Percentiles rank a stretch among this genome's conserved stretches.
These are phyloP conservation scores for Eimeria falciformis DNA, from an alignment of 169 alveolate species.

Conservation along the genomic window DNA sequence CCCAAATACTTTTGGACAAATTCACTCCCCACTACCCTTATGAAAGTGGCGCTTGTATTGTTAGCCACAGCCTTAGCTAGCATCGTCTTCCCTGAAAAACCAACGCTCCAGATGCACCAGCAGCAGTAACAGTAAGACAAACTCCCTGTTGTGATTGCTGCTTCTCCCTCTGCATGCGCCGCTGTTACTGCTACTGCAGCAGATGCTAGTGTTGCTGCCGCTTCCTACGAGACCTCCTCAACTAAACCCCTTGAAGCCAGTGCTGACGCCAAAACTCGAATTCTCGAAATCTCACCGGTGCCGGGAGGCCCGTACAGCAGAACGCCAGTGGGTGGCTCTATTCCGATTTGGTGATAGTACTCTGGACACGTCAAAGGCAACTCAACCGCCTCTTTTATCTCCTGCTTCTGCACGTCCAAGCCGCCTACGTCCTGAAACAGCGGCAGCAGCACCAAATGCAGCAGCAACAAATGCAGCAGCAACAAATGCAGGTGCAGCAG, in stretches of 20 bases:
- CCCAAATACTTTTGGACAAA: constrained; percentile 99
- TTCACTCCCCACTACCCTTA: constrained; percentile 99
- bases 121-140: constrained; percentile 41
- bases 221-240: too few species aligned
- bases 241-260: not conserved
- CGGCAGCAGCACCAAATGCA: constrained; percentile 93
- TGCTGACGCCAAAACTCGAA: not conserved
- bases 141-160: too few species aligned
- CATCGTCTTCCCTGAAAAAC: constrained; percentile 50
- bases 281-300: constrained; percentile 99
- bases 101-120: constrained; percentile 29
- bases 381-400: constrained; percentile 98
- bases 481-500: constrained; percentile 99
- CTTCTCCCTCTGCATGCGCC: too few species aligned
- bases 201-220: too few species aligned
- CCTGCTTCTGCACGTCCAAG: constrained; percentile 97
- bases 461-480: constrained; percentile 98
- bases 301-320: constrained; percentile 99
- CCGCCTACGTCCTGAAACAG: constrained; percentile 97
- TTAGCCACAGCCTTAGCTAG: constrained; percentile 98
- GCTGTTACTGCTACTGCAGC: too few species aligned
- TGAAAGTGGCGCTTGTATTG: constrained; percentile 94
- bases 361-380: constrained; percentile 99
- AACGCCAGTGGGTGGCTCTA: constrained; percentile 98
- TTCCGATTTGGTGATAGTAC: constrained; percentile 98